phyloP scores from a whole-genome alignment of 768 basidiomycete genomes.

The Phanerochaete sordida region DNA sequence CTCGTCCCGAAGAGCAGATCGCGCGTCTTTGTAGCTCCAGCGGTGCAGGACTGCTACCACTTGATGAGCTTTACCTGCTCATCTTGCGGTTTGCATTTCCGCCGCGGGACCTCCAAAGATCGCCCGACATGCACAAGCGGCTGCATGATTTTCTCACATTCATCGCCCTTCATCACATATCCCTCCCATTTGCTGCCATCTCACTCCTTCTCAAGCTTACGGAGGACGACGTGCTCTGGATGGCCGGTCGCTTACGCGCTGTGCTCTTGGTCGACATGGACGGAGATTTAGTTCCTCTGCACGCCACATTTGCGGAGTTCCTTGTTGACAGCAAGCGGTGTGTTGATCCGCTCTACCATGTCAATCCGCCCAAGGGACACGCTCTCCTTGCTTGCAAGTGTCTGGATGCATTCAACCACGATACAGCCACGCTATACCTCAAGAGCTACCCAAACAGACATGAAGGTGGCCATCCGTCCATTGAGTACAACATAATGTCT shows the following conservation, averaged over 20 bases:
- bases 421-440: too few relatives aligned
- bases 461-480: too few relatives aligned
- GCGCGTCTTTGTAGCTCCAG: background rate
- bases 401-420: background rate
- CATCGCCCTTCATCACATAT: background rate
- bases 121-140: background rate
- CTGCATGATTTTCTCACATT: background rate
- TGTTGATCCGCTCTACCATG: background rate
- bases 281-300: background rate
- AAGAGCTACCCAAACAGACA: too few relatives aligned
- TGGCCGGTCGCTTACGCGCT: background rate
- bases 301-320: background rate
- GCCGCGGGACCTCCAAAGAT: background rate
- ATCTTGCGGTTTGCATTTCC: background rate
- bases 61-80: background rate
- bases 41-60: background rate
- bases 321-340: background rate
- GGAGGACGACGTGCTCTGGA: background rate
- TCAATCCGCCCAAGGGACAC: background rate
- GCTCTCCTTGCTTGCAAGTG: slow-evolving; percentile 18
- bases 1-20: background rate
- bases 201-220: background rate
- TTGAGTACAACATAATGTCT: too few relatives aligned
- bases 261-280: background rate
- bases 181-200: background rate